These are phyloP conservation scores for Colletotrichum higginsianum DNA, from an alignment of 2,329 filamentous ascomycete species.

Conservation along the genomic window DNA sequence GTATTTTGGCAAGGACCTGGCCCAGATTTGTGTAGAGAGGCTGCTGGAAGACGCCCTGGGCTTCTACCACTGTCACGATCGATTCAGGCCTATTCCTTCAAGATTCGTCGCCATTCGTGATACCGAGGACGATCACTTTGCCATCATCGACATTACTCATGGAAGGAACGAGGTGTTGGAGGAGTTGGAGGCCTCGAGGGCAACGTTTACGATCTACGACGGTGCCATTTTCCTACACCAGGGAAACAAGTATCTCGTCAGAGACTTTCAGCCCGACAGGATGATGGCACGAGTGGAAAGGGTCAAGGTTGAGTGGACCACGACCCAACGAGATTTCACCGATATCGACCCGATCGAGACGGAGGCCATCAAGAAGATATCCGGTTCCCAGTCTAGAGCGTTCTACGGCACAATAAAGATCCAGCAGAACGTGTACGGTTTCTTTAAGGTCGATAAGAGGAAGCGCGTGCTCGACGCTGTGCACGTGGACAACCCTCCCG, in stretches of 20 bases:
- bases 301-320: slow-evolving; percentile 96
- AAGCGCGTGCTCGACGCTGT: slow-evolving; percentile 91
- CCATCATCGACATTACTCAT: slow-evolving; percentile 90
- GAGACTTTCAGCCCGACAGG: slow-evolving; percentile 86
- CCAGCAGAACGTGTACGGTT: slow-evolving; percentile 91
- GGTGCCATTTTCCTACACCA: slow-evolving; percentile 98
- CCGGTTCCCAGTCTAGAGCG: slow-evolving; percentile 74
- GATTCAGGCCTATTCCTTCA: slow-evolving; percentile 89
- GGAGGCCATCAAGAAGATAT: slow-evolving; percentile 84
- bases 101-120: slow-evolving; percentile 90
- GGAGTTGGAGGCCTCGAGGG: slow-evolving; percentile 95
- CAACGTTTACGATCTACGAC: slow-evolving; percentile 96
- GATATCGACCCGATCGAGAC: slow-evolving; percentile 96
- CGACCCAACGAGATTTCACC: slow-evolving; percentile 91
- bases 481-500: slow-evolving; percentile 92
- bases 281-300: slow-evolving; percentile 89
- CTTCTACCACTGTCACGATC: slow-evolving; percentile 91
- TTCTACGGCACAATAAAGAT: slow-evolving; percentile 92
- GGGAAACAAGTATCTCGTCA: slow-evolving; percentile 91
- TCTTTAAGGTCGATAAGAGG: slow-evolving; percentile 95
- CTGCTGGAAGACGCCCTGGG: slow-evolving; percentile 81
- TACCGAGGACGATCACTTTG: slow-evolving; percentile 91
- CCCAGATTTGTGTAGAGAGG: slow-evolving; percentile 79
- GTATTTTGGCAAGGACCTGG: slow-evolving; percentile 85
- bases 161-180: slow-evolving; percentile 89